Conservation (phyloP, 192 early-diverging fungal species). For the Rhizoclosmatium sp. region DNA sequence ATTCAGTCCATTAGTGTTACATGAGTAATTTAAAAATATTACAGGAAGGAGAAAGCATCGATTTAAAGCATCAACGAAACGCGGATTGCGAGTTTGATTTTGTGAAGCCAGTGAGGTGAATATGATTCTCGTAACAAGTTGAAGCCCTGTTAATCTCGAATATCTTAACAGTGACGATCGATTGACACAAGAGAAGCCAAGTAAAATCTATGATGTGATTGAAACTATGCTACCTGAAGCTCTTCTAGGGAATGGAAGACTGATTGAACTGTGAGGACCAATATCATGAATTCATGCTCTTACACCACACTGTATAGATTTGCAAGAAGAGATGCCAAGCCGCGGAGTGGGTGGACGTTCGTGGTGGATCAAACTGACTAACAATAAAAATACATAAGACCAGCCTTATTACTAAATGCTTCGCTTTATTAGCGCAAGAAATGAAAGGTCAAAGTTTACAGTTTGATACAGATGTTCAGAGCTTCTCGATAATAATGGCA, state of each 20-base stretch:
- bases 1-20: slow-evolving; percentile 33
- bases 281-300: no score
- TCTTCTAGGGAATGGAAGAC: slow-evolving; percentile 58
- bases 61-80: slow-evolving; percentile 91
- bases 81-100: slow-evolving; percentile 97
- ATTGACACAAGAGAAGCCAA: slow-evolving; percentile 79
- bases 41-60: slow-evolving; percentile 80
- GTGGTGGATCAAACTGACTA: no score
- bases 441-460: not conserved
- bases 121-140: no score
- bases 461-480: slow-evolving; percentile 26
- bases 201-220: slow-evolving; percentile 85
- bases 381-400: no score
- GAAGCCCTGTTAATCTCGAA: no score
- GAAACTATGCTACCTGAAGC: slow-evolving; percentile 90
- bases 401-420: not conserved
- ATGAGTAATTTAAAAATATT: slow-evolving; percentile 6
- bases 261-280: slow-evolving; percentile 80
- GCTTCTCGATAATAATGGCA: slow-evolving; percentile 78
- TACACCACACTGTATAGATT: no score
- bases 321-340: no score
- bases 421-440: not conserved
- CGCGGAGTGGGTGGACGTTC: no score
- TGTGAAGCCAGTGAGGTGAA: slow-evolving; percentile 70
- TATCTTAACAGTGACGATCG: slow-evolving; percentile 38